Base-by-base conservation (phyloP, 2,329 filamentous ascomycete genomes). In the Claviceps pusilla region DNA sequence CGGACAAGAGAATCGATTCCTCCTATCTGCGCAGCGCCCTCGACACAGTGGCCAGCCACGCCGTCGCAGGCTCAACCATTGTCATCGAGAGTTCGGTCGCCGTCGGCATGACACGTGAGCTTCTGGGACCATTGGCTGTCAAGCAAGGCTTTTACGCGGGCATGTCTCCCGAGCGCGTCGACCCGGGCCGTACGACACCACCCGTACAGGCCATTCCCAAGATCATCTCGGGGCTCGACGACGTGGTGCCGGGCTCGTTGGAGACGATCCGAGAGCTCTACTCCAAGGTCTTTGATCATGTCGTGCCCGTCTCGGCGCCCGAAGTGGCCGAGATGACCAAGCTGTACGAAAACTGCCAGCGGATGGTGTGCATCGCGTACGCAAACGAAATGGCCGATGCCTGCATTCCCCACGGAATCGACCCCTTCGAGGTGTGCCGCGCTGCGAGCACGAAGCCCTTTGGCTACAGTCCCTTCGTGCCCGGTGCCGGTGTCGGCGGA, bases 261-360 rank as follows among this genome's bases (percentile, higher is more conserved):
- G 60, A 69, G 9, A 64, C 68, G 39, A 77, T 79, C 53, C 56
- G 62, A 7, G 59, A 62, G 7, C 62, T 79, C 4, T 79, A 79
- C 61, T 65, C 65, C 2, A 60, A 63, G n/a, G 73, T 71, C 1
- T 79, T 78, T 57, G 66, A 76, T 51, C 61, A 64, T 0, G 66
- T 79, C 6, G 67, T 78, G 7, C 68, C 72, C 0, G 76, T 79
- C 35, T 75, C 73, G 11, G 65, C 63, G 35, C 76, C 76, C 1
- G 77, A 80, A 59, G 75, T 78, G 1, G 77, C 77, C 1, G 77
- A 79, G 62, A 78, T 79, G 74, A 76, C 72, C 57, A 80, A 80
- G 64, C 65, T 80, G 12, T 80, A 78, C 59, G 76, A 79, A 56
- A 80, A 79, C 60, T 80, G 77, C 60, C 75, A 79, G 60, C 69